These are phyloP conservation scores for Pisolithus orientalis DNA, from an alignment of 768 basidiomycete species.

Conservation along the genomic window DNA sequence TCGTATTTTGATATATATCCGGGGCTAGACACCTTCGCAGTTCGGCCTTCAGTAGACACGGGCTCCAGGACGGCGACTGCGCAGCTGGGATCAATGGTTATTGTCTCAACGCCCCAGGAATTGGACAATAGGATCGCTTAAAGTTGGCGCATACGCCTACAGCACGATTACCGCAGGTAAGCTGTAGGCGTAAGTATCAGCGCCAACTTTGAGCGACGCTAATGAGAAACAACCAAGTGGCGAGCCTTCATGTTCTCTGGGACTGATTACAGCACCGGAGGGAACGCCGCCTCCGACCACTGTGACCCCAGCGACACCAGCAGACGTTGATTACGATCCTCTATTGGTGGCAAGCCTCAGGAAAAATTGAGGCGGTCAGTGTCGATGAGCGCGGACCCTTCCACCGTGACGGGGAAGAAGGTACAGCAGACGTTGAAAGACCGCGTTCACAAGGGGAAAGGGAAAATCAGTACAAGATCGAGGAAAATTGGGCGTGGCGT, in stretches of 20 bases:
- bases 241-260: slow-evolving; percentile 1
- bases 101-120: slow-evolving; percentile 12
- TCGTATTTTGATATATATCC: neutral
- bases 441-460: slow-evolving; percentile 67
- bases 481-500: slow-evolving; percentile 72
- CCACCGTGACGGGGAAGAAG: slow-evolving; percentile 52
- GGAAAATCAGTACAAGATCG: slow-evolving; percentile 68
- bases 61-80: slow-evolving; percentile 22
- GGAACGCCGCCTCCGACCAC: slow-evolving; percentile 38
- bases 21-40: slow-evolving; percentile 3
- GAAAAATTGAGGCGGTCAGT: slow-evolving; percentile 21
- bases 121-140: neutral
- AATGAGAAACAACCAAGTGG: slow-evolving; percentile 4
- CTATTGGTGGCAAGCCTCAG: slow-evolving; percentile 11
- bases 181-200: too few species aligned
- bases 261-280: slow-evolving; percentile 1
- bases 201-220: too few species aligned
- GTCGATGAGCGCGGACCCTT: slow-evolving; percentile 38
- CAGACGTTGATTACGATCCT: slow-evolving; percentile 21
- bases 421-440: slow-evolving; percentile 71
- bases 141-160: too few species aligned
- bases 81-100: slow-evolving; percentile 8
- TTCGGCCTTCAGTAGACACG: slow-evolving; percentile 26
- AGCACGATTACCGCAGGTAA: too few species aligned
- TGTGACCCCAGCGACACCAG: slow-evolving; percentile 58